Base-by-base conservation (phyloP, 2,329 filamentous ascomycete species). In the Epichloe sibirici region DNA sequence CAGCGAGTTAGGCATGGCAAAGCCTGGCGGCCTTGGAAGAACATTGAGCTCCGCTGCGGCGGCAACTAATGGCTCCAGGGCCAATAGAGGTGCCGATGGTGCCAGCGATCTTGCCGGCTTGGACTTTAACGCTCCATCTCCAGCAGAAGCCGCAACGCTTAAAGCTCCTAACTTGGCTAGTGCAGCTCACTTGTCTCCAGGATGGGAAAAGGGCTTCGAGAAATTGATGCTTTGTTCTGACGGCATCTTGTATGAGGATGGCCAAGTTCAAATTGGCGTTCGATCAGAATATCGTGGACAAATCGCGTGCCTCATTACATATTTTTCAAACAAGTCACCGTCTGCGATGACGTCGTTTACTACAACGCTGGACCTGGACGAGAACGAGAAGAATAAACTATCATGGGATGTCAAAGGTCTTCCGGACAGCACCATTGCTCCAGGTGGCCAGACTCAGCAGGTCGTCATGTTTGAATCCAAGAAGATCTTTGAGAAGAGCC, bases 251-350 rank as follows among this genome's bases (percentile, higher is more conserved):
- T 98, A 96, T 65, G 90, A 98, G 69, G 93, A 98, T 64, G 85
- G 85, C 0, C 93, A 98, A 69, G 80, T 98, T 51, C 91, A 98
- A 65, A 78, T 98, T 42, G 93, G 93, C 35, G 72, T 97, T 50
- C 84, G 93, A 38, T 94, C 90, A 9, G 93, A 98, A 69, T 98
- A 96, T 66, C 85, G 93, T 55, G 88, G 85, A n/a, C 88, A 95
- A 65, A 85, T 96, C 73, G 93, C 93, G 43, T 95, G 93, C 62
- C 74, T 98, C 56, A 97, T 98, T 62, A 73, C 95, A 49, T 98
- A 97, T 69, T 95, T 97, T 67, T 87, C 84, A 56, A 98, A 98
- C 75, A 95, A 95, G 71, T 90, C 89, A 1, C 83, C 88, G 0
- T 85, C 86, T 39, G 72, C 86, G 0, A 86, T 98, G 61, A 86